These are phyloP conservation scores for Takakia lepidozioides DNA, from an alignment of 225 moss, liverwort and hornwort species.

Conservation along the genomic window DNA sequence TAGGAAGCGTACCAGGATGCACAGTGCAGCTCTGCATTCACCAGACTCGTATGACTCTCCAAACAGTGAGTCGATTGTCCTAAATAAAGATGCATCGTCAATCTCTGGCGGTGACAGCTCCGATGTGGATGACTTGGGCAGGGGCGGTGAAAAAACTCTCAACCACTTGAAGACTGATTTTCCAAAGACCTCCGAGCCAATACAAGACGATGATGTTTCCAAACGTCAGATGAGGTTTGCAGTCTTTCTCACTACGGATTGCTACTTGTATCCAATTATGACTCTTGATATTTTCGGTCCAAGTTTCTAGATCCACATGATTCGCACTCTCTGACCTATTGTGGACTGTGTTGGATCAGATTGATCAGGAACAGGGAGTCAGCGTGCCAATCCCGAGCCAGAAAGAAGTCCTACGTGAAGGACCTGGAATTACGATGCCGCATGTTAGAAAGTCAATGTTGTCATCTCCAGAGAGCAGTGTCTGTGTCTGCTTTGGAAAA, in stretches of 20 bases:
- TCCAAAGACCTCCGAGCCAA: neutral
- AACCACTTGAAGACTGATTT: constrained; percentile 2
- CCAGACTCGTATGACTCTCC: neutral
- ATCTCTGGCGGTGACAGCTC: constrained; percentile 33
- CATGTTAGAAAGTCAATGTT: constrained; percentile 65
- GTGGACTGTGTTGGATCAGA: constrained; percentile 14
- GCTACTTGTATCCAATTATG: neutral
- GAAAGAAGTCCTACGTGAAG: constrained; percentile 84
- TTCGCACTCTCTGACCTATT: neutral
- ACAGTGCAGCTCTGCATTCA: neutral
- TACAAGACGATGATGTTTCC: constrained; percentile 14
- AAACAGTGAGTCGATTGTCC: neutral
- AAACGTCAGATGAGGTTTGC: constrained; percentile 24
- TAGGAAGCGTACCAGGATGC: constrained; percentile 3
- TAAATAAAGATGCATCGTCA: constrained; percentile 2
- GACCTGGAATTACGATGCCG: constrained; percentile 86
- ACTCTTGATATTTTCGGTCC: neutral
- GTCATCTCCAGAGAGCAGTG: constrained; percentile 76
- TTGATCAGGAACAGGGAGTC: constrained; percentile 82
- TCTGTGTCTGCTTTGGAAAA: constrained; percentile 71
- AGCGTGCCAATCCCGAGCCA: constrained; percentile 76
- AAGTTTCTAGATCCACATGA: neutral
- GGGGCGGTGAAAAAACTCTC: constrained; percentile 15
- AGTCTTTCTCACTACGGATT: neutral
- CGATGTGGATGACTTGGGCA: constrained; percentile 17